Evolutionary conservation across 202 grass and related monocot species (phyloP).

Genomic region (Cymbopogon flexuosus): DNA sequence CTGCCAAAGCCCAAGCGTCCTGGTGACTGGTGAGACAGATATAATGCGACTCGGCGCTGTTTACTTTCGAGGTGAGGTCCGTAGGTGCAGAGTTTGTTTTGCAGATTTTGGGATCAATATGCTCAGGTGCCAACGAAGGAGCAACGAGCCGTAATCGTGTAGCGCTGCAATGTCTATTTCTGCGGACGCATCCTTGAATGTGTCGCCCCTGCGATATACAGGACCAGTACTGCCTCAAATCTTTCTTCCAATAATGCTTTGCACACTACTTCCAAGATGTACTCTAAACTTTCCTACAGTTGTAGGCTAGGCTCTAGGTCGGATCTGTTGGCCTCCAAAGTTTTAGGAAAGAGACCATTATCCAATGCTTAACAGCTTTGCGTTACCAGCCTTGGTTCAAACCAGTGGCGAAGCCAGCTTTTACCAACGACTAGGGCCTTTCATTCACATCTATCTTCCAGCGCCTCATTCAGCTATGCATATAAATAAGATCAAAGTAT

Average conservation of each 20-base stretch:
- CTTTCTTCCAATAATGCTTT: background rate
- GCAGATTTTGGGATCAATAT: background rate
- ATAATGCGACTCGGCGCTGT: background rate
- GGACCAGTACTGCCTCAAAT: background rate
- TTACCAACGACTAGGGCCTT: too few relatives aligned
- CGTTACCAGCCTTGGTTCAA: too few relatives aligned
- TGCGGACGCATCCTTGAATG: background rate
- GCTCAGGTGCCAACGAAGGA: background rate
- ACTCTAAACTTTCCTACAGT: background rate
- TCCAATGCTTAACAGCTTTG: too few relatives aligned
- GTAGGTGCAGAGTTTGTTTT: background rate
- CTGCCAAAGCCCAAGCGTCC: background rate
- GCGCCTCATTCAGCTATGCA: too few relatives aligned
- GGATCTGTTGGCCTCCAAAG: too few relatives aligned
- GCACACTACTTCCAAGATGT: background rate
- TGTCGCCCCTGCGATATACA: background rate
- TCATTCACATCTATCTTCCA: too few relatives aligned
- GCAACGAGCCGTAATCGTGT: background rate
- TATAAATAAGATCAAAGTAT: too few relatives aligned
- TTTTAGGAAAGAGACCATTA: too few relatives aligned
- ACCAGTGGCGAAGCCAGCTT: too few relatives aligned
- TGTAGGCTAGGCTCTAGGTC: too few relatives aligned
- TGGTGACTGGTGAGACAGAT: background rate
- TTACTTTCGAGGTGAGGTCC: background rate
- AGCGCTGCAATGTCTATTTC: slow-evolving; percentile 6